Conservation (phyloP, 208 protist genomes). For the Novymonas esmeraldas region DNA sequence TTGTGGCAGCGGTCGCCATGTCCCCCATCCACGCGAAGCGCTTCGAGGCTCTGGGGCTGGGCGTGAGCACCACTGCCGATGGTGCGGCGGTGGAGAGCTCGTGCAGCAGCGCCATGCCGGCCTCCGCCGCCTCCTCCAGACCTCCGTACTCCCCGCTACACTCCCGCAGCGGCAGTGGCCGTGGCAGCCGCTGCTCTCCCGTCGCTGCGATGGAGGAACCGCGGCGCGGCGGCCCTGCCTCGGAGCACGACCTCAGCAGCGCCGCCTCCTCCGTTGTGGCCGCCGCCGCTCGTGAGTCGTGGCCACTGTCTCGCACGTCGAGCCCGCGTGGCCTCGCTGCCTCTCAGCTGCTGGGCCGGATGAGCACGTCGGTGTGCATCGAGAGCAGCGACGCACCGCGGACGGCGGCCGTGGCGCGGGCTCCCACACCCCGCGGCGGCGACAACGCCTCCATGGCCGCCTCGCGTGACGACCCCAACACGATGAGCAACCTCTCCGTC, state of each 20-base stretch:
- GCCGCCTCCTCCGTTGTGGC: background rate
- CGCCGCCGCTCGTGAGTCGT: background rate
- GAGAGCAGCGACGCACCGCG: background rate
- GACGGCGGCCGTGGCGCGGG: background rate
- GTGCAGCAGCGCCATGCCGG: no score
- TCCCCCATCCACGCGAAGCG: conserved; percentile 1
- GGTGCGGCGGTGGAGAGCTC: no score
- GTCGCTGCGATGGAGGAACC: background rate
- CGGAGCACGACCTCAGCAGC: conserved; percentile 1
- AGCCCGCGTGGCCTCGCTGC: background rate
- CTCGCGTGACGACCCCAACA: no score
- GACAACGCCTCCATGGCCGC: no score
- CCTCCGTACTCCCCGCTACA: no score
- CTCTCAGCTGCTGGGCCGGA: no score
- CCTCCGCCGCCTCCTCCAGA: no score
- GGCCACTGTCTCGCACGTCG: no score
- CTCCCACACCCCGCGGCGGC: background rate
- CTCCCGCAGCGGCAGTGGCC: no score
- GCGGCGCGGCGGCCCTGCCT: background rate
- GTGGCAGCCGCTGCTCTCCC: no score
- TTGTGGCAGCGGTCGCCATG: no score
- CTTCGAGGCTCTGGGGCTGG: background rate
- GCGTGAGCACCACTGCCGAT: background rate
- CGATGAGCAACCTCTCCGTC: no score
- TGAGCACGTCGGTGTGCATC: background rate